Base-by-base conservation (phyloP, 768 basidiomycete species). In the Lactarius deliciosus region DNA sequence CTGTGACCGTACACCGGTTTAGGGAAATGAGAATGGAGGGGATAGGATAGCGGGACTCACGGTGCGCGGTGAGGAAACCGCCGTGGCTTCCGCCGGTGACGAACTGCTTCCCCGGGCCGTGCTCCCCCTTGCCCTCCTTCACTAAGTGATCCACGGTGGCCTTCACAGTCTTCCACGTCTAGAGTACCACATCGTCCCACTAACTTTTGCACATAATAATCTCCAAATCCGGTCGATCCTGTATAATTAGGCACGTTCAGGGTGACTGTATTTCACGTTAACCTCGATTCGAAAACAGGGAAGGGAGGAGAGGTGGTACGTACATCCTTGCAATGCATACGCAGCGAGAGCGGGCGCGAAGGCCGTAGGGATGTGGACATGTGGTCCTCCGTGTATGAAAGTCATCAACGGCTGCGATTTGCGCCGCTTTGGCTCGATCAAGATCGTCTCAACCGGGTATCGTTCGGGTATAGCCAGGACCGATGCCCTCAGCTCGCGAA, bases 191-290 rank as follows among this genome's bases (percentile, higher is more conserved):
- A 73, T 30, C 71, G 56, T 4, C 76, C 75, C 1, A 77, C 62
- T 28, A 79, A 68, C 30, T 45, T 61, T 36, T 74, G 70, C 57
- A 78, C 74, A 22, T 67, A 72, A 10, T 63, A 61, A 16, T 77
- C 71, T 0, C 77, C 77, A 56, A 72, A 77, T 2, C 78, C 78
- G 13, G 73, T 68, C 1, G 75, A 76, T 10, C 78, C 78, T 0
- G 75, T 73, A 64, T 79, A 79, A 62, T 77, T 77, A 25, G 75
- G 72, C 15, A 73, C 15, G 18, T 71, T 73, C 45, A 77, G 38
- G 2, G 69, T 70, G 61, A 71, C 76, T 69, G 66, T 60, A 11
- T 41, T 20, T n/a, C 16, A 28, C 28, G 9, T 64, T 13, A 56
- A 41, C 7, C 15, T 53, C 25, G 13, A 25, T 53, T 53, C 20